Percentiles rank a stretch among this genome's conserved stretches.
Conservation (phyloP, 2,329 filamentous ascomycete genomes). For the Lithohypha guttulata region DNA sequence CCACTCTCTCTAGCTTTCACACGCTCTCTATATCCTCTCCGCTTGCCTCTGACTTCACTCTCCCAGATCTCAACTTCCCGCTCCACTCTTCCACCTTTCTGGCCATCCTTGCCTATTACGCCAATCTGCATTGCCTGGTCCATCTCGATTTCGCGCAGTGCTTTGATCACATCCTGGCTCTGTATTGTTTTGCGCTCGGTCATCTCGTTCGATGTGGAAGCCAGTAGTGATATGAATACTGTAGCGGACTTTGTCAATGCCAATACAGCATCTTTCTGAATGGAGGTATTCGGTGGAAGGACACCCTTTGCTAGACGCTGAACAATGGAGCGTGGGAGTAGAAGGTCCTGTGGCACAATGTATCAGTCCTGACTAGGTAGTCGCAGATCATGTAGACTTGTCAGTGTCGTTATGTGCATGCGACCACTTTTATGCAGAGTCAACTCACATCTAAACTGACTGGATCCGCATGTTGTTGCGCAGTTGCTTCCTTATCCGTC, state of each 20-base stretch:
- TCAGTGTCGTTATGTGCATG: background rate
- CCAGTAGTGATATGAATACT: conserved; percentile 52
- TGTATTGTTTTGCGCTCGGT: conserved; percentile 53
- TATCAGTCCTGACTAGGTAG: too few relatives aligned
- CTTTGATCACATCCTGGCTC: conserved; percentile 50
- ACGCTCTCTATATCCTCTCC: conserved; percentile 30
- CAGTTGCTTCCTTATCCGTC: background rate
- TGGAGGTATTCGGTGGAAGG: conserved; percentile 52
- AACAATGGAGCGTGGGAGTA: conserved; percentile 52
- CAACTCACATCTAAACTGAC: conserved; percentile 1
- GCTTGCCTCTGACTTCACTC: conserved; percentile 28
- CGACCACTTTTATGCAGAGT: background rate
- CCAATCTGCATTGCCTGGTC: conserved; percentile 22
- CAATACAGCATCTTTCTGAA: conserved; percentile 54
- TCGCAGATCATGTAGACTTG: background rate
- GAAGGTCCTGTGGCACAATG: conserved; percentile 41
- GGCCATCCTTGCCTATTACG: conserved; percentile 23
- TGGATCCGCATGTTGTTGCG: background rate
- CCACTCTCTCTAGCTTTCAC: conserved; percentile 38
- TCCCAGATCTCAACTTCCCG: conserved; percentile 44
- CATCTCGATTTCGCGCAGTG: conserved; percentile 51
- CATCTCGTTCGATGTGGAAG: conserved; percentile 48
- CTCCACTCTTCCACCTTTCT: conserved; percentile 47
- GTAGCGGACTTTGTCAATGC: conserved; percentile 56
- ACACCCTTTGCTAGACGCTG: conserved; percentile 53